Evolutionary conservation across 2,329 filamentous ascomycete genomes (phyloP).

Genomic region (Cadophora sp.): DNA sequence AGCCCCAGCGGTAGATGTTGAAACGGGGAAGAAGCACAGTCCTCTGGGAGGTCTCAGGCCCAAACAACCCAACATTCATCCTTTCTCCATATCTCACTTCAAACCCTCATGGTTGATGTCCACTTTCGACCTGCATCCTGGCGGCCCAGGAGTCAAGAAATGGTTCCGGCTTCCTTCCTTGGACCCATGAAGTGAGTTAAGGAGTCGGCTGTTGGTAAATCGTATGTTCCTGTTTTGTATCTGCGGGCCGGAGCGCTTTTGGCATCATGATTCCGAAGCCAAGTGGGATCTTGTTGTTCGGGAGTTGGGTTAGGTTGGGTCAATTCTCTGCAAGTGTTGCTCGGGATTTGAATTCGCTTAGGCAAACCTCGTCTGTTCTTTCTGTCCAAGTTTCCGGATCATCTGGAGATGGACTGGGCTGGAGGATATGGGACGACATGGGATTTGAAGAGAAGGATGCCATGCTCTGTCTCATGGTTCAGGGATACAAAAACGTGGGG

Average conservation of each 20-base stretch:
- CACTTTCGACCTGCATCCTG: not conserved
- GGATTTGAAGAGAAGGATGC: not conserved
- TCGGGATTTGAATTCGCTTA: not conserved
- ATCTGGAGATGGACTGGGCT: not conserved
- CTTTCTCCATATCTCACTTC: constrained; percentile 3
- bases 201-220: not conserved
- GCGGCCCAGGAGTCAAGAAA: not conserved
- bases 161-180: not conserved
- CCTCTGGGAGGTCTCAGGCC: constrained; percentile 13
- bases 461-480: not conserved
- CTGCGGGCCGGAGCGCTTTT: constrained; percentile 12
- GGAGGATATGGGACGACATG: not conserved
- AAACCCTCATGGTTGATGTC: not conserved
- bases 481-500: constrained; percentile 9
- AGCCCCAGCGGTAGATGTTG: constrained; percentile 3
- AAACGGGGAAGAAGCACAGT: constrained; percentile 12
- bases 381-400: not conserved
- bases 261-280: constrained; percentile 1
- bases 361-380: not conserved
- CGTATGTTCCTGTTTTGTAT: not conserved
- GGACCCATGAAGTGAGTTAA: not conserved
- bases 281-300: not conserved
- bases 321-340: not conserved
- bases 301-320: constrained; percentile 1
- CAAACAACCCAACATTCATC: not conserved